Evolutionary conservation across 2,329 filamentous ascomycete genomes (phyloP), one percentile per base, ranked within the genome.

Genomic region (Pseudogymnoascus sp.): DNA sequence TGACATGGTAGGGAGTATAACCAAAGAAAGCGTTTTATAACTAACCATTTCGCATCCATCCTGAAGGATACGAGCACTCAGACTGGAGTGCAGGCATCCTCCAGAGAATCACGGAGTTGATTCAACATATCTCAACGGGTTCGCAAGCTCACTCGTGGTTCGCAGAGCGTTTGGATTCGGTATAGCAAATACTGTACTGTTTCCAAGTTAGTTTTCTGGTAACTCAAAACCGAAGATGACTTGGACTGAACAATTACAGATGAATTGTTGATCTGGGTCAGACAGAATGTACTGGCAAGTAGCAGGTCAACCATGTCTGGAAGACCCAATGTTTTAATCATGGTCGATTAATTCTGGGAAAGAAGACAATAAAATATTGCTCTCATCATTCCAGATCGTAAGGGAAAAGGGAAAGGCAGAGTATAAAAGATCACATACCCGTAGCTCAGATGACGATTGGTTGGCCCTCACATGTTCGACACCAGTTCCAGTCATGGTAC

Each of bases 211-310:
- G 47, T 41, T 41, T 6, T 12, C 11, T 22, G 57, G 32, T 25
- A 18, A 20, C 32, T n/a, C n/a, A 39, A 58, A 37, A 14, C 32
- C 18, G 14, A 12, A 38, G 14, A 54, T 32, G 28, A 14, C 32
- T 32, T 54, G 5, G 12, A 28, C 18, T 32, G 47, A 32, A 54
- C 28, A 63, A 62, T 62, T 54, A 57, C 64, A 67, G 67, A 66
- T 68, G 67, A 64, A 38, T 32, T 14, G 43, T 37, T 57, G 60
- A n/a, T 58, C 30, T 64, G 64, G 65, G 77, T 91, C 88, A 91
- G 88, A 89, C 85, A 85, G 82, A 78, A 76, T 79, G 87, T 91
- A 91, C 89, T 92, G 89, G 89, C 89, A 89, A 91, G 89, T 91
- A 91, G 87, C 89, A 90, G 86, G 84, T 81, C 74, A 72, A 74